Evolutionary conservation across 768 basidiomycete species (phyloP), one percentile per base, ranked within the genome.

Genomic region (Suillus decipiens): DNA sequence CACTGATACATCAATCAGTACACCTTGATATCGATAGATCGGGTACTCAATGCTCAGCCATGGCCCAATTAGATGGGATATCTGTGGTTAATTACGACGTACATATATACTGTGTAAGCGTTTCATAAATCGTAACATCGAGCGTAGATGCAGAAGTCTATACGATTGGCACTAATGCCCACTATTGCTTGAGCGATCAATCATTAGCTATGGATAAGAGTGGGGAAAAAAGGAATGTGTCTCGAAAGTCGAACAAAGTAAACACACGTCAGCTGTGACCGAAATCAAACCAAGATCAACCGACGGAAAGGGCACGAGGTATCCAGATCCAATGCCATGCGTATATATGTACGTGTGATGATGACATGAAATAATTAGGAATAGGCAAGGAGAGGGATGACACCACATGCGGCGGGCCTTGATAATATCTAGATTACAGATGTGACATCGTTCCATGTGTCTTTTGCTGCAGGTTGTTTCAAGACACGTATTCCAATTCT

Each of bases 351-450:
- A 62, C 42, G 58, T 33, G 37, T 33, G 39, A 59, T 60, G 57
- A 17, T 41, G 56, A 57, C 56, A 57, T 57, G 56, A 57, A 57
- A 41, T 57, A 8, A 41, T 24, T 41, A 57, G 55, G 55, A 56
- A 39, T 43, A 42, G 57, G 36, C 58, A 62, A 64, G 22, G 63
- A 56, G 37, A 64, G 62, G 37, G 63, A 64, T 47, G 63, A 64
- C 62, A 64, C 62, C 62, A 63, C 48, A 62, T 63, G 61, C 34
- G 47, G 36, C 63, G 62, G 63, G 63, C 33, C 43, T 64, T 64
- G 56, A 60, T 60, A 61, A 59, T 62, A 57, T 57, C 61, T 62
- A 62, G 61, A 61, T 62, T 62, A 62, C 61, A 62, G 22, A 14
- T 57, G n/a, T n/a, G 60, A 61, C 34, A 61, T 62, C 61, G 61